Conservation (phyloP, 805 yeast genomes). For the Lipomyces oligophaga region DNA sequence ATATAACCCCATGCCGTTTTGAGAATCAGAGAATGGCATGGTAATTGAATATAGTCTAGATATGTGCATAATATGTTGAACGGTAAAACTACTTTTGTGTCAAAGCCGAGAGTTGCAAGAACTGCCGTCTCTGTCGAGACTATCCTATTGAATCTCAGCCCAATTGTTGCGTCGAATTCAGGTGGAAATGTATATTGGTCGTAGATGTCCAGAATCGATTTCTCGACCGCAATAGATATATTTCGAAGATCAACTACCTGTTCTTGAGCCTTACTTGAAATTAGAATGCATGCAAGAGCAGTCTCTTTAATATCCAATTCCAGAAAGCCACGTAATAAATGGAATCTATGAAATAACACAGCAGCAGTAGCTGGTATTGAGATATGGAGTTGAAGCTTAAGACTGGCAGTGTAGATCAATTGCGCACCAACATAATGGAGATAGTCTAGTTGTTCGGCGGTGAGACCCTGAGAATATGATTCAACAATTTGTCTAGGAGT, state of each 20-base stretch:
- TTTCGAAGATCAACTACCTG: conserved; percentile 2
- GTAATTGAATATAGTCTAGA: too few species aligned
- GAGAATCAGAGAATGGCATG: too few species aligned
- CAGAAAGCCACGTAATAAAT: conserved; percentile 17
- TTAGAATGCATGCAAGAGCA: conserved; percentile 16
- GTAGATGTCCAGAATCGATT: conserved; percentile 13
- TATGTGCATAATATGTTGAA: conserved; percentile 19
- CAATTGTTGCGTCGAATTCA: neutral
- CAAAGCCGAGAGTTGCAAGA: conserved; percentile 23
- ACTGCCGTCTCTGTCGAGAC: conserved; percentile 18
- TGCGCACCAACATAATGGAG: conserved; percentile 21
- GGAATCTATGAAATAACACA: conserved; percentile 26
- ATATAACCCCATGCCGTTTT: conserved; percentile 22
- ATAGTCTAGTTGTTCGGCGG: neutral
- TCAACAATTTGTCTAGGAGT: conserved; percentile 18
- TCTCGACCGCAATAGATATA: conserved; percentile 14
- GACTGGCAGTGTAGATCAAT: conserved; percentile 23
- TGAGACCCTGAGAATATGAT: conserved; percentile 10
- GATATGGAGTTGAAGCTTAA: conserved; percentile 10
- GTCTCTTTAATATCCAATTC: conserved; percentile 13
- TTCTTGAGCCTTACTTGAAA: conserved; percentile 24
- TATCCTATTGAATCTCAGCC: conserved; percentile 2
- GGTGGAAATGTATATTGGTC: neutral
- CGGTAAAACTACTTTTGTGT: conserved; percentile 23
- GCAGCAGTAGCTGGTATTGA: conserved; percentile 19